Percentiles rank a stretch among this genome's conserved stretches.
Evolutionary conservation across 148 eudicot genomes (phyloP).

Genomic region (Cornus florida): DNA sequence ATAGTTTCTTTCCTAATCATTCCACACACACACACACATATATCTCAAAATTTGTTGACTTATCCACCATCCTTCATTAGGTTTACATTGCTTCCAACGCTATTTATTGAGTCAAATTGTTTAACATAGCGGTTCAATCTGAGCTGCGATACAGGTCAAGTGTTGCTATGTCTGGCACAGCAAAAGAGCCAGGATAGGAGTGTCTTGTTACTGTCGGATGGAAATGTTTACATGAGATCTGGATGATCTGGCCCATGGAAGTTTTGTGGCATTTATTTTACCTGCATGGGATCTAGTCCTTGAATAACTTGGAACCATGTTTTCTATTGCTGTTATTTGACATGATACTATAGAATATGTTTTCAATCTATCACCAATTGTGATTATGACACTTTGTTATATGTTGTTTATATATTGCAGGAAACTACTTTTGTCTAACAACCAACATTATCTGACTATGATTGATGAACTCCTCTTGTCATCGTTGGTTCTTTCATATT

Average conservation of each 20-base stretch:
- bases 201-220: not conserved
- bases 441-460: slow-evolving; percentile 27
- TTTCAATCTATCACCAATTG: not conserved
- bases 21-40: not conserved
- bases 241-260: not conserved
- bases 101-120: not conserved
- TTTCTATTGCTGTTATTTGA: too few relatives aligned
- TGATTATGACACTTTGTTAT: slow-evolving; percentile 1
- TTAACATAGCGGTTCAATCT: not conserved
- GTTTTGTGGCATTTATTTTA: not conserved
- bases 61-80: not conserved
- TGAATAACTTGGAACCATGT: not conserved
- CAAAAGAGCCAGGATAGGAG: not conserved
- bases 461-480: slow-evolving; percentile 62
- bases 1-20: not conserved
- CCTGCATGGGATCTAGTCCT: not conserved
- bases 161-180: too few relatives aligned
- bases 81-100: too few relatives aligned
- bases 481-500: slow-evolving; percentile 68
- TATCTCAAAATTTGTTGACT: not conserved
- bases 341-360: not conserved
- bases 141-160: too few relatives aligned
- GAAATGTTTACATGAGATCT: not conserved
- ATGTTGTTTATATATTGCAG: slow-evolving; percentile 31
- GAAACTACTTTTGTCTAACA: slow-evolving; percentile 64